Evolutionary conservation across 306 rosid genomes (phyloP), one percentile per base, ranked within the genome.

Genomic region (Sechiopsis laciniata): DNA sequence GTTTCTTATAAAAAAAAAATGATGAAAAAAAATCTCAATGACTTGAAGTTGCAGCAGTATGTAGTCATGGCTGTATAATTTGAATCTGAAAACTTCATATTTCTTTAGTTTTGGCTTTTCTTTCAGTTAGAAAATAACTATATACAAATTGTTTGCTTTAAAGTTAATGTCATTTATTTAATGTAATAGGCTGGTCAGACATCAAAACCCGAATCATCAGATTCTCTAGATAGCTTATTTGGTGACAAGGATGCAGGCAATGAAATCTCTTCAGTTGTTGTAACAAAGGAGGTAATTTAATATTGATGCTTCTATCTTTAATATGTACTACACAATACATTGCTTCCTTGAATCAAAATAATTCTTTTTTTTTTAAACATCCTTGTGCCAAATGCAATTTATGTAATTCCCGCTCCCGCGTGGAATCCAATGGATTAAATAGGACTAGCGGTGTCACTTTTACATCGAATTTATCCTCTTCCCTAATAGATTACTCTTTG

Each of bases 201-300:
- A 60, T 80, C 93, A 73, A 84, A 86, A 79, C 81, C 87, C 26
- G 63, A 75, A 72, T 90, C 95, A 68, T 89, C 92, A 0, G 97
- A 94, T 89, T 94, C 97, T 76, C 85, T 90, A 60, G 99, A 89
- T 71, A 82, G 89, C 78, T 87, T 91, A 76, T 91, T 94, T 87
- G 91, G 76, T 79, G 94, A 93, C 78, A 78, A 82, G 71, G 90
- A 78, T 74, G 77, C 20, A 74, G 75, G 69, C 65, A 72, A 76
- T 72, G 88, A 89, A 63, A 50, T 84, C 65, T 74, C 90, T 65
- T 74, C 73, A 24, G 64, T 58, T 71, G 55, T 80, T 75, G 72
- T 71, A 51, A 85, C 82, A 8, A 94, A 94, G 85, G 89, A 87
- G 97, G 96, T 94, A 84, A 58, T 10, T 53, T 71, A 29, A 9